Evolutionary conservation across 352 stramenopile species (phyloP).

Genomic region (Plasmopara viticola): DNA sequence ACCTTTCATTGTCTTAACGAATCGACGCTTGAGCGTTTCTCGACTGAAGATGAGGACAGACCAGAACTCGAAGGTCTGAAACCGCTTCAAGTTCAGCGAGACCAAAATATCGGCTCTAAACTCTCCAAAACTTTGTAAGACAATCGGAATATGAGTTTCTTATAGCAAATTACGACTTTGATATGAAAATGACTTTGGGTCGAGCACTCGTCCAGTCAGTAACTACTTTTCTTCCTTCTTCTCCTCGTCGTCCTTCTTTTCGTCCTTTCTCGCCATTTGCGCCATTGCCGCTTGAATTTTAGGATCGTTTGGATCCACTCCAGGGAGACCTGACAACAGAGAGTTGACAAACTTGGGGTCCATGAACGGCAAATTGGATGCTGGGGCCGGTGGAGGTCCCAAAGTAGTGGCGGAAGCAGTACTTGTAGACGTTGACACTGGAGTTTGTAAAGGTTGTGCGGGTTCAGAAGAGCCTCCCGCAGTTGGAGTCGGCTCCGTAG

Average conservation of each 20-base stretch:
- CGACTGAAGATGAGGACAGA: background rate
- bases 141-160: constrained; percentile 6
- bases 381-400: constrained; percentile 56
- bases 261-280: constrained; percentile 78
- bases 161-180: no score
- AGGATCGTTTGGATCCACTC: constrained; percentile 89
- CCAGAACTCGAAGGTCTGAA: constrained; percentile 16
- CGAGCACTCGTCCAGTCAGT: constrained; percentile 4
- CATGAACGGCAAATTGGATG: constrained; percentile 83
- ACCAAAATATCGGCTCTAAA: constrained; percentile 1
- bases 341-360: constrained; percentile 88
- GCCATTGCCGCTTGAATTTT: constrained; percentile 89
- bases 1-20: background rate
- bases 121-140: constrained; percentile 9
- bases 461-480: constrained; percentile 28
- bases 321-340: constrained; percentile 80
- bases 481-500: constrained; percentile 34
- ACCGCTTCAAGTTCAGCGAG: background rate
- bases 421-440: constrained; percentile 17
- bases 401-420: constrained; percentile 15
- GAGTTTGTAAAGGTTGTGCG: constrained; percentile 34
- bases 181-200: no score
- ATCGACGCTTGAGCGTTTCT: constrained; percentile 9
- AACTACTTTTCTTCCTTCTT: constrained; percentile 82
- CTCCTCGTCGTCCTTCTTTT: constrained; percentile 76